Conservation (phyloP, 306 rosid species). For the Vigna unguiculata region DNA sequence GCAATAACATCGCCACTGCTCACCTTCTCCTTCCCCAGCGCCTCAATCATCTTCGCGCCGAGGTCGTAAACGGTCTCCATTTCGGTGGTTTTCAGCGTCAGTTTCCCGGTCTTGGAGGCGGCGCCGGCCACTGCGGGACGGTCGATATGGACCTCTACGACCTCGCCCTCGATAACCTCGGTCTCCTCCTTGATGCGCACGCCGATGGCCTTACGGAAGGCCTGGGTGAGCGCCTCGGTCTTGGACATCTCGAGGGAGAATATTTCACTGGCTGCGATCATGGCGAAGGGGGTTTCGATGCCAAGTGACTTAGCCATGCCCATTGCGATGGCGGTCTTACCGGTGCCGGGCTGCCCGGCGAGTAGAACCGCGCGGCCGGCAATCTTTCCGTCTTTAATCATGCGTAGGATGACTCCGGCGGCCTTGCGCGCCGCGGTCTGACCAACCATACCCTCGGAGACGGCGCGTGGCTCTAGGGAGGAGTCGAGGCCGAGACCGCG, state of each 20-base stretch:
- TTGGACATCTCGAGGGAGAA: constrained; percentile 96
- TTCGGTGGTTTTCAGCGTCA: constrained; percentile 92
- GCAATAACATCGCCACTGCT: constrained; percentile 88
- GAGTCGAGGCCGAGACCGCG: constrained; percentile 97
- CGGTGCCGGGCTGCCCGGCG: constrained; percentile 97
- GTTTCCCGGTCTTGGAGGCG: constrained; percentile 87
- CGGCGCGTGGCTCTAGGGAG: constrained; percentile 77
- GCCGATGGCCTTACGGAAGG: constrained; percentile 91
- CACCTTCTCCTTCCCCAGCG: constrained; percentile 92
- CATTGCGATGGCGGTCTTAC: constrained; percentile 99
- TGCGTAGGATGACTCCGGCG: constrained; percentile 92
- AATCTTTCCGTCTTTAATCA: constrained; percentile 90
- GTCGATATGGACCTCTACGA: constrained; percentile 91
- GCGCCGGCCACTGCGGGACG: constrained; percentile 87
- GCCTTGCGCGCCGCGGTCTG: constrained; percentile 88
- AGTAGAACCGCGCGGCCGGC: constrained; percentile 91
- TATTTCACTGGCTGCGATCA: constrained; percentile 95
- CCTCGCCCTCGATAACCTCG: constrained; percentile 95
- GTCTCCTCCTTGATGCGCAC: constrained; percentile 98
- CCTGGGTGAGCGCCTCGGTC: constrained; percentile 90
- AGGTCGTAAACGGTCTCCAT: constrained; percentile 98
- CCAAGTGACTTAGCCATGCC: constrained; percentile 99
- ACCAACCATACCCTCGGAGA: constrained; percentile 99
- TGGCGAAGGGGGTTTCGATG: constrained; percentile 92
- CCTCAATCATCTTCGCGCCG: constrained; percentile 98